Evolutionary conservation across 345 rosid genomes (phyloP), one percentile per base, ranked within the genome.

Genomic region (Passiflora organensis): DNA sequence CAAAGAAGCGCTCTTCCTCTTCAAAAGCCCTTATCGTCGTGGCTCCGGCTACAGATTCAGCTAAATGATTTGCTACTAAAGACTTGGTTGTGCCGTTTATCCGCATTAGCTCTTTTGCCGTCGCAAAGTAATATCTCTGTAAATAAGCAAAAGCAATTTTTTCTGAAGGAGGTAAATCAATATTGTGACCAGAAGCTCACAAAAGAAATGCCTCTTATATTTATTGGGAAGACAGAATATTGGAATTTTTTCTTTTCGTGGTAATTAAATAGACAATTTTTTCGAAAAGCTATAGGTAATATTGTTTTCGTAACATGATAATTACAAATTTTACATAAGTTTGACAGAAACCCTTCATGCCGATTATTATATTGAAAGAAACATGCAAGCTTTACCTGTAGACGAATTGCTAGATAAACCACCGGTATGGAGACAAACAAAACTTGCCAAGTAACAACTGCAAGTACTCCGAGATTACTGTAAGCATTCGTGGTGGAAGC

Each of bases 81-180:
- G 99, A 93, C 72, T 82, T 93, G 57, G 99, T 93, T 14, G 91
- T 83, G 62, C 96, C 99, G 53, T 93, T 85, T 47, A 86, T 72
- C 57, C 96, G 68, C 97, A 89, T 93, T 62, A 93, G 59, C 73
- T 93, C 99, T 60, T 89, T 93, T 11, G 91, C 96, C 32, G 89
- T 39, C 24, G 91, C 69, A 57, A 83, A 85, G 65, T 93, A 93
- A 63, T 85, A 93, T 57, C 76, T 82, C 97, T 89, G 85, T 19
- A 24, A 25, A 46, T 47, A 25, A 32, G 13, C 43, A 41, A 41
- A 13, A 41, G 5, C 43, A 11, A 8, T 8, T 15, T 41, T 13
- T 41, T 41, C 13, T 41, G n/a, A 28, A 28, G 34, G 8, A 28
- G 34, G 8, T 3, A 28, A 28, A 28, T 28, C 8, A 28, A 2